Base-by-base conservation (phyloP, 2,329 filamentous ascomycete genomes). In the Chrysoporthe deuterocubensis region DNA sequence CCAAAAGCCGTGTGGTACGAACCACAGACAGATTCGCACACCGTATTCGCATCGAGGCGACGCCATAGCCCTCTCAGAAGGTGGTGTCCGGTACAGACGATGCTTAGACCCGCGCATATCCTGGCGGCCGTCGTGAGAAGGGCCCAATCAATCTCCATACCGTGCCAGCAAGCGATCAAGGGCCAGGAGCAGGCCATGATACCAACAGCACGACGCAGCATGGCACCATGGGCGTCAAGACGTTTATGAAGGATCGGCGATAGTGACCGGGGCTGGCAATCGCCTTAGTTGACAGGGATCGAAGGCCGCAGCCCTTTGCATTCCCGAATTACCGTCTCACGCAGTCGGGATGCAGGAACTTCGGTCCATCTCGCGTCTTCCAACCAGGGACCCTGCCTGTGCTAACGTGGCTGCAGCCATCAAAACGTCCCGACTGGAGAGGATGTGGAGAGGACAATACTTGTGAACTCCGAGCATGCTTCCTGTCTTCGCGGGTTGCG, bases 311-410 rank as follows among this genome's bases (percentile, higher is more conserved):
- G 65, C 66, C 52, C 66, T 65, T 26, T 69, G 54, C 43, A 21
- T 14, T 69, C 65, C 68, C 65, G 68, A 65, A 67, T 52, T 64
- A 54, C 65, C 62, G 62, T 58, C 48, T 58, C 62, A 58, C 37
- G 43, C n/a, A 34, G 65, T 42, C 48, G 59, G 59, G 32, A 67
- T 67, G 18, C 57, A 62, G 65, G 65, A 62, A 67, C 58, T 32
- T 44, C 62, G 65, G 67, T 56, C 52, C 46, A 62, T 52, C 26
- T 21, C 34, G 60, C 60, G 46, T 26, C 43, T 26, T 62, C 34
- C 43, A 50, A 32, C 61, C 56, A 26, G 34, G 26, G 32, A 57
- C 50, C 57, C 44, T 67, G 62, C 65, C 64, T 46, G 16, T 64
- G 44, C 46, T 56, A 58, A 46, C 34, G n/a, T 61, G 64, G 44